Conservation (phyloP, 176 grass and related monocot genomes). For the Oryza meyeriana region DNA sequence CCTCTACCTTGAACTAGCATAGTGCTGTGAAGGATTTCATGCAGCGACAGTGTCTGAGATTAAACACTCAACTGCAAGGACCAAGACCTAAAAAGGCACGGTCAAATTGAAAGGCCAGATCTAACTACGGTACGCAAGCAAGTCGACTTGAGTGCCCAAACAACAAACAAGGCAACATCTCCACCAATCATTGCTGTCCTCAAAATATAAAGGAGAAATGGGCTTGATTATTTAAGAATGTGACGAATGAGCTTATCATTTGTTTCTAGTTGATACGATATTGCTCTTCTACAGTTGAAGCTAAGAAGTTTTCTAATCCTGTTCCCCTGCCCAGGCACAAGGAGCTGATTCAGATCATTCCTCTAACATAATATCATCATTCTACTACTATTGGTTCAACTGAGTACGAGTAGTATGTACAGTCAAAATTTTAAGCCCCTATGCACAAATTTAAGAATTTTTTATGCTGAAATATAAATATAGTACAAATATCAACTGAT, state of each 20-base stretch:
- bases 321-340: too few relatives aligned
- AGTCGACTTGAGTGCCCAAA: neutral
- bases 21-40: neutral
- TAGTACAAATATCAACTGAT: constrained; percentile 2
- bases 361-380: neutral
- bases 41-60: neutral
- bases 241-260: neutral
- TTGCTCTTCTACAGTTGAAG: neutral
- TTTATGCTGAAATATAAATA: constrained; percentile 13
- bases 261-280: constrained; percentile 9
- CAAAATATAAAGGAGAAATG: neutral
- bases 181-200: neutral
- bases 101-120: neutral
- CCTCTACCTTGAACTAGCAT: neutral
- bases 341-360: neutral
- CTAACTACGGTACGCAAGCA: neutral
- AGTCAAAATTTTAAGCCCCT: neutral
- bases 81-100: neutral
- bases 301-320: neutral
- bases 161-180: neutral
- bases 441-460: neutral
- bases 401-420: neutral
- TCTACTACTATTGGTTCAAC: constrained; percentile 5
- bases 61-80: neutral
- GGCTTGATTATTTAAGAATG: neutral